Evolutionary conservation across 352 stramenopile species (phyloP).

Genomic region (Pythium rhizo-oryzae): DNA sequence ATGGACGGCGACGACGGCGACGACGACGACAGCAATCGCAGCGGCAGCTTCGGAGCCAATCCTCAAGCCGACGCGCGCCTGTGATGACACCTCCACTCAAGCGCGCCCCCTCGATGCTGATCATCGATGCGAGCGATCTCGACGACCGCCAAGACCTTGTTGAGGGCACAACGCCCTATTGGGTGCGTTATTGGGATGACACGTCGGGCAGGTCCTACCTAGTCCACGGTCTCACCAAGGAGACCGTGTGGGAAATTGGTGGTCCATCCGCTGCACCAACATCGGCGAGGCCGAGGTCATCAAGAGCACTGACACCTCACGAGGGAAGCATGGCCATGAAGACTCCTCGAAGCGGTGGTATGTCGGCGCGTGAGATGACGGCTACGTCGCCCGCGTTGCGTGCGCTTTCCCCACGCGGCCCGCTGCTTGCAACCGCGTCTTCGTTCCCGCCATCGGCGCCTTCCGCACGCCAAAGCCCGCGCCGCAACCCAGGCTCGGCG

Average conservation of each 20-base stretch:
- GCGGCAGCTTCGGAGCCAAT: slow-evolving; percentile 7
- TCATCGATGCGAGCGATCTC: slow-evolving; percentile 26
- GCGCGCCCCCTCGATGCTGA: slow-evolving; percentile 25
- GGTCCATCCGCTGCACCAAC: not conserved
- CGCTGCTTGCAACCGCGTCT: not conserved
- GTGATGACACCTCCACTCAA: slow-evolving; percentile 12
- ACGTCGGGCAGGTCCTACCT: slow-evolving; percentile 55
- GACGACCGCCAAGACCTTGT: slow-evolving; percentile 11
- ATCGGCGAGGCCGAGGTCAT: not conserved
- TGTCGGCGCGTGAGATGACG: not conserved
- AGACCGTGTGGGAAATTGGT: slow-evolving; percentile 70
- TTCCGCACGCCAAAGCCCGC: not conserved
- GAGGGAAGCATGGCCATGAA: not conserved
- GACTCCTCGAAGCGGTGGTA: not conserved
- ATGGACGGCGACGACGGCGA: not conserved
- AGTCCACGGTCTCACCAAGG: slow-evolving; percentile 66
- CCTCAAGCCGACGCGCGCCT: slow-evolving; percentile 14
- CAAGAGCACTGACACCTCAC: not conserved
- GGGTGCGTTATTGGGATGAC: slow-evolving; percentile 69
- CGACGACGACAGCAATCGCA: not conserved
- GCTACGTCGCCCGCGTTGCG: slow-evolving; percentile 6
- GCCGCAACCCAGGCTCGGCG: slow-evolving; percentile 7
- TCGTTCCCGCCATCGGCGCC: slow-evolving; percentile 16
- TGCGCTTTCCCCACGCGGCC: not conserved
- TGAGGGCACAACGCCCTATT: slow-evolving; percentile 25